These are phyloP conservation scores for Petunia axillaris DNA, from an alignment of 257 asterid species.

Conservation along the genomic window DNA sequence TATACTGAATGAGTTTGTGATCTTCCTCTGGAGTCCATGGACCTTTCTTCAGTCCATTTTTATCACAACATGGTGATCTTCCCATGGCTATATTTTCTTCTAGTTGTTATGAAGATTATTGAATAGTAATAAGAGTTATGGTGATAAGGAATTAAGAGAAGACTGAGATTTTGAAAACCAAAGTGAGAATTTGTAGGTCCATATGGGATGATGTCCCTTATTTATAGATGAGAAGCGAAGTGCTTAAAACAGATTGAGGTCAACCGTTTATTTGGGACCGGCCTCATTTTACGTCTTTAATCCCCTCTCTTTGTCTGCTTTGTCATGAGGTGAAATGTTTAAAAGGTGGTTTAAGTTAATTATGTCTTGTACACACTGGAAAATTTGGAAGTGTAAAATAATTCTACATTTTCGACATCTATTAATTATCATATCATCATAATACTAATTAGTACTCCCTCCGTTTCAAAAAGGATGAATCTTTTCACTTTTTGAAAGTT, in stretches of 20 bases:
- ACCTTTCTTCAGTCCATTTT: slow-evolving; percentile 73
- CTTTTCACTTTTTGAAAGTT: too few species aligned
- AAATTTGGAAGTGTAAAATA: too few species aligned
- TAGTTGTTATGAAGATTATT: neutral
- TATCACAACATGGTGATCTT: slow-evolving; percentile 84
- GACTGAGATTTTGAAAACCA: slow-evolving; percentile 28
- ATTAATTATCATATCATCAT: too few species aligned
- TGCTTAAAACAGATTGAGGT: slow-evolving; percentile 42
- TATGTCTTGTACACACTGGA: too few species aligned
- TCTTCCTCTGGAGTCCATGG: slow-evolving; percentile 93
- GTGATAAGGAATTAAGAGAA: slow-evolving; percentile 10
- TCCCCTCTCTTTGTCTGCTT: slow-evolving; percentile 2
- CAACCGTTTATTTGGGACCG: slow-evolving; percentile 71
- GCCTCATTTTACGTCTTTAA: slow-evolving; percentile 37
- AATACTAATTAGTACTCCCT: too few species aligned
- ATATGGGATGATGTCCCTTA: slow-evolving; percentile 39
- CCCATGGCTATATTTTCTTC: slow-evolving; percentile 47
- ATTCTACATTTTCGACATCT: too few species aligned
- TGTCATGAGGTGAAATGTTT: slow-evolving; percentile 6
- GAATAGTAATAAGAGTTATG: neutral
- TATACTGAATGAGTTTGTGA: slow-evolving; percentile 55
- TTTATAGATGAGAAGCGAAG: slow-evolving; percentile 40
- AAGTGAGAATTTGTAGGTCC: slow-evolving; percentile 43
- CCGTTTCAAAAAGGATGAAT: too few species aligned
- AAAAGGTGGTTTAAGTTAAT: too few species aligned